Conservation (phyloP, 768 basidiomycete species). For the Tephrocybe sp. region DNA sequence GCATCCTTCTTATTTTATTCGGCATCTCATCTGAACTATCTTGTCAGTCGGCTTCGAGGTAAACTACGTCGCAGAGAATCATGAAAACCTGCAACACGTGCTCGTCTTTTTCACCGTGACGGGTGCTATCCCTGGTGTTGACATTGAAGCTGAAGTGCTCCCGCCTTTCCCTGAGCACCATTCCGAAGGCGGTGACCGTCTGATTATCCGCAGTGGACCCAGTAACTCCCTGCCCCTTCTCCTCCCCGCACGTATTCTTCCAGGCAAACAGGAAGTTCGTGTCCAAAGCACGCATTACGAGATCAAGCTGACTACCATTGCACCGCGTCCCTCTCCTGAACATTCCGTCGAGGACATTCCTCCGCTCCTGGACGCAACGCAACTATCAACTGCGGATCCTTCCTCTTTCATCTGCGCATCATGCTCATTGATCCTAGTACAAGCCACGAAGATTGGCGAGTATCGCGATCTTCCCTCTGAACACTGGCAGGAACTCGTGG, state of each 20-base stretch:
- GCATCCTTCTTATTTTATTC: not conserved
- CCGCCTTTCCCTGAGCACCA: slow-evolving; percentile 41
- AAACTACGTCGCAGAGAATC: slow-evolving; percentile 68
- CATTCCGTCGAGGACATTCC: slow-evolving; percentile 26
- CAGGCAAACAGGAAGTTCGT: slow-evolving; percentile 62
- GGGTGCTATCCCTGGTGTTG: slow-evolving; percentile 45
- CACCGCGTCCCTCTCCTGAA: slow-evolving; percentile 22
- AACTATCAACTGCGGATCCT: slow-evolving; percentile 55
- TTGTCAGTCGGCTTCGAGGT: slow-evolving; percentile 41
- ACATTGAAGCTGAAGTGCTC: slow-evolving; percentile 68
- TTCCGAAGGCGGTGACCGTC: slow-evolving; percentile 47
- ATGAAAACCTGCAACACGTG: slow-evolving; percentile 81
- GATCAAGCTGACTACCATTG: slow-evolving; percentile 57
- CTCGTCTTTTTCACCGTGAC: slow-evolving; percentile 69
- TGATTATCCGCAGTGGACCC: slow-evolving; percentile 62
- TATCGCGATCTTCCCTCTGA: slow-evolving; percentile 93
- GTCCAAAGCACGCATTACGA: slow-evolving; percentile 65
- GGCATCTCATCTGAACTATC: not conserved
- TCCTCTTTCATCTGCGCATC: slow-evolving; percentile 75
- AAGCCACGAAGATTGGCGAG: slow-evolving; percentile 42
- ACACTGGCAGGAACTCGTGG: slow-evolving; percentile 96
- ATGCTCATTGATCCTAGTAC: slow-evolving; percentile 77
- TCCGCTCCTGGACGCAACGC: slow-evolving; percentile 69
- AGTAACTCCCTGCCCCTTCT: slow-evolving; percentile 57
- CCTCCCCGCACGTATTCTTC: slow-evolving; percentile 54